Evolutionary conservation across 2,329 filamentous ascomycete species (phyloP).

Genomic region (Fusarium haematococcum): DNA sequence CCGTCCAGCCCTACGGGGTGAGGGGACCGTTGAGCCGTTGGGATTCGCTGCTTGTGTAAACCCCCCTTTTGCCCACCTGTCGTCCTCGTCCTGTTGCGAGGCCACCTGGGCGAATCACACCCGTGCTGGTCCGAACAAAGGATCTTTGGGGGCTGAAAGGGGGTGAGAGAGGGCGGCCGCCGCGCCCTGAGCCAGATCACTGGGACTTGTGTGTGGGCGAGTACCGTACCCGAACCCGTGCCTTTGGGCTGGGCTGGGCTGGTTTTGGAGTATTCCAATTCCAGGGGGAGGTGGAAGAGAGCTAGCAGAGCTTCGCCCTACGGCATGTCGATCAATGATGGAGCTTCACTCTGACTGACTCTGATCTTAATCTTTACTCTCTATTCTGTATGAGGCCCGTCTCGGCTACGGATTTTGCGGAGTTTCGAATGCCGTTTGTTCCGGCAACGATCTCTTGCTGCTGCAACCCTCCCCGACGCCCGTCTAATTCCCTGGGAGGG

Average conservation of each 20-base stretch:
- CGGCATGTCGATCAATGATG: conserved; percentile 22
- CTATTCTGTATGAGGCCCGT: background rate
- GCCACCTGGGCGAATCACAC: conserved; percentile 21
- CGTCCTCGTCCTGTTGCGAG: background rate
- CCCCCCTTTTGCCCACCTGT: background rate
- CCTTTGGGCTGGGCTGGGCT: background rate
- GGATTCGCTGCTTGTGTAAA: conserved; percentile 1
- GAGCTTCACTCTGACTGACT: background rate
- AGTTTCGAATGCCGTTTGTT: conserved; percentile 2
- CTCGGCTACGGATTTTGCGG: conserved; percentile 15
- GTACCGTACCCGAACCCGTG: background rate
- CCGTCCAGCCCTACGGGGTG: conserved; percentile 24
- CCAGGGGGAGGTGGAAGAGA: background rate
- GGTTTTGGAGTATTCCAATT: background rate
- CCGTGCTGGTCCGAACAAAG: conserved; percentile 15
- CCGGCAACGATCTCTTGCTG: background rate
- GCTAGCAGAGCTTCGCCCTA: background rate
- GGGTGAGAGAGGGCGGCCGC: conserved; percentile 21
- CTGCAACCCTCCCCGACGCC: background rate
- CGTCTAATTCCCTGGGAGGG: background rate
- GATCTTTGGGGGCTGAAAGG: conserved; percentile 21
- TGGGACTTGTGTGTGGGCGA: conserved; percentile 24
- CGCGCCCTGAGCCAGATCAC: conserved; percentile 38
- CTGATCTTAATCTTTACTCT: background rate
- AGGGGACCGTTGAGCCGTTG: conserved; percentile 21